phyloP scores from a whole-genome alignment of 768 basidiomycete genomes.

The Suillus decipiens region DNA sequence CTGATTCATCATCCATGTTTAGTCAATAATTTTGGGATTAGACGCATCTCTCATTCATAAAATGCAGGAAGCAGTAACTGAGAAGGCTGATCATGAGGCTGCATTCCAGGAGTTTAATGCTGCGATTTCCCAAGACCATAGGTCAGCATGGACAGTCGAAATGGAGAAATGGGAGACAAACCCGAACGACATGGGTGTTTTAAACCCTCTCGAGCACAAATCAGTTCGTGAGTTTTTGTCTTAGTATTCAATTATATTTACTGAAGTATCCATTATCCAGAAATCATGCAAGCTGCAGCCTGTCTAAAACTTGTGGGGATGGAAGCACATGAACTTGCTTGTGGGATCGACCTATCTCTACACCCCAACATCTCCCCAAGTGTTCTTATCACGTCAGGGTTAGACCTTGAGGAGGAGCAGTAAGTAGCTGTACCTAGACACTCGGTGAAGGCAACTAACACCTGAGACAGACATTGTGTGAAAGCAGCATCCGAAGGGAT shows the following conservation, averaged over 20 bases:
- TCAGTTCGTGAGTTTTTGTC: neutral
- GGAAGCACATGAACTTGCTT: slow-evolving; percentile 7
- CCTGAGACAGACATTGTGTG: neutral
- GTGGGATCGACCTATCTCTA: slow-evolving; percentile 1
- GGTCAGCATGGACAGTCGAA: neutral
- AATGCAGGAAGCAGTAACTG: slow-evolving; percentile 1
- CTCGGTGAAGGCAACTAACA: neutral
- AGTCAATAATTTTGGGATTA: neutral
- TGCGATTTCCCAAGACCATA: neutral
- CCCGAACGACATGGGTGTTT: neutral
- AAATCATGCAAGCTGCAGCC: neutral
- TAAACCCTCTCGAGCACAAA: neutral
- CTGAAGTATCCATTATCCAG: neutral
- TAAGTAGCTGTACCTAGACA: slow-evolving; percentile 3
- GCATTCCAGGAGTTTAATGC: slow-evolving; percentile 5
- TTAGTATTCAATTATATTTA: neutral
- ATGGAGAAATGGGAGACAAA: slow-evolving; percentile 1
- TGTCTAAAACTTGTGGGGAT: slow-evolving; percentile 13
- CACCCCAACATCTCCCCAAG: slow-evolving; percentile 12
- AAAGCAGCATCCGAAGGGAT: neutral
- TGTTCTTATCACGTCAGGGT: slow-evolving; percentile 14
- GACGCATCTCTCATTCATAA: neutral
- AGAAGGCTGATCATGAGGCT: slow-evolving; percentile 4
- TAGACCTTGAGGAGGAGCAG: slow-evolving; percentile 23
- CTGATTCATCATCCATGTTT: neutral